These are phyloP conservation scores for Microcos paniculata DNA, from an alignment of 345 rosid genomes.

Conservation along the genomic window DNA sequence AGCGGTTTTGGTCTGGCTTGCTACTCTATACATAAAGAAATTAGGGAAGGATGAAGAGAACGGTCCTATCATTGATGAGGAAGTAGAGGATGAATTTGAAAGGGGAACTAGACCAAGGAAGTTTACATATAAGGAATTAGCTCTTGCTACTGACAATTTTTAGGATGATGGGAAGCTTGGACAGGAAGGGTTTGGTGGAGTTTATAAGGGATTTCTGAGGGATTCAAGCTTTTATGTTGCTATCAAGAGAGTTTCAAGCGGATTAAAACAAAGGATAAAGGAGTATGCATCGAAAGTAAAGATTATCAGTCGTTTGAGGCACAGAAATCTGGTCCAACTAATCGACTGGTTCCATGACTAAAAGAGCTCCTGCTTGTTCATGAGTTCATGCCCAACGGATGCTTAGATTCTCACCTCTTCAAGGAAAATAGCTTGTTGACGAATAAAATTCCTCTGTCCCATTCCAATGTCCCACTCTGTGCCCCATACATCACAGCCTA, in stretches of 20 bases:
- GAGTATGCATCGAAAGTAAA: conserved; percentile 26
- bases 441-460: no score
- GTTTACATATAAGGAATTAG: conserved; percentile 2
- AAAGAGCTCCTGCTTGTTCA: conserved; percentile 42
- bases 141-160: background rate
- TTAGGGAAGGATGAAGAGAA: background rate
- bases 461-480: no score
- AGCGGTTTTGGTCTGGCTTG: background rate
- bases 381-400: conserved; percentile 41
- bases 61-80: background rate
- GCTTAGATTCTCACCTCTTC: conserved; percentile 36
- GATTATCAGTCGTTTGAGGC: conserved; percentile 31
- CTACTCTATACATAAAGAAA: background rate
- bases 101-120: background rate
- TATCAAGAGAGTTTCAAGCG: conserved; percentile 15
- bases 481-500: no score
- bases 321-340: conserved; percentile 43
- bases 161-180: conserved; percentile 10
- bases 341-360: conserved; percentile 52
- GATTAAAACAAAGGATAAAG: conserved; percentile 19
- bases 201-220: conserved; percentile 22
- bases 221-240: background rate
- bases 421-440: background rate
- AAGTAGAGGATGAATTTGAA: conserved; percentile 1
- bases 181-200: conserved; percentile 27